Conservation (phyloP, 192 early-diverging fungal genomes). For the Coemansia biformis region DNA sequence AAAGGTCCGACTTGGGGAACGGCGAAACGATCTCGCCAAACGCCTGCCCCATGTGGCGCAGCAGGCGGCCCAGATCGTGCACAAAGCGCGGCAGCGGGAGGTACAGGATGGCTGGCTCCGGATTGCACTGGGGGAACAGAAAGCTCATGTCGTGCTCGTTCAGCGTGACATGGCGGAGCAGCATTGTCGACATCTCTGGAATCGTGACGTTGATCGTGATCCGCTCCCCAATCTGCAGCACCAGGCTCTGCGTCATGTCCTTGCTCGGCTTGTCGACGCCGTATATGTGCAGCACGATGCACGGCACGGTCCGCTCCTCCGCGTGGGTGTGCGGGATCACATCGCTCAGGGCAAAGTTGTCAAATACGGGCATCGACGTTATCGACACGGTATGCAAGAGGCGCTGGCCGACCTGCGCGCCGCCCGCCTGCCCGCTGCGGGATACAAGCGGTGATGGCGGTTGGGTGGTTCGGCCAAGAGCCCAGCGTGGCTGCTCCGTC, state of each 20-base stretch:
- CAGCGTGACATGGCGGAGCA: constrained; percentile 35
- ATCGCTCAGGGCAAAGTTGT: constrained; percentile 6
- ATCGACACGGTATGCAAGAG: constrained; percentile 16
- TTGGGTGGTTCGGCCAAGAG: no score
- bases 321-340: constrained; percentile 2
- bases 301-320: constrained; percentile 28
- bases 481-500: no score
- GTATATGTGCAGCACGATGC: constrained; percentile 32
- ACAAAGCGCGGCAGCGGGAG: constrained; percentile 48
- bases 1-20: constrained; percentile 27
- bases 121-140: constrained; percentile 45
- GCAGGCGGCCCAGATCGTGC: constrained; percentile 31
- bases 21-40: constrained; percentile 34
- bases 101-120: constrained; percentile 43
- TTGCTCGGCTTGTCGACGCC: constrained; percentile 40
- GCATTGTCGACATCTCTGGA: constrained; percentile 43
- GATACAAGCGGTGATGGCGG: no score
- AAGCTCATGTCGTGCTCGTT: constrained; percentile 45
- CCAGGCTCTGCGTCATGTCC: constrained; percentile 36
- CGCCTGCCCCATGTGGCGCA: constrained; percentile 40
- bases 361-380: constrained; percentile 15
- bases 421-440: no score
- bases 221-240: constrained; percentile 42
- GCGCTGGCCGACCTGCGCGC: constrained; percentile 1
- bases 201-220: constrained; percentile 39